These are phyloP conservation scores for Quercus bicolor DNA, from an alignment of 306 rosid species.

Conservation along the genomic window DNA sequence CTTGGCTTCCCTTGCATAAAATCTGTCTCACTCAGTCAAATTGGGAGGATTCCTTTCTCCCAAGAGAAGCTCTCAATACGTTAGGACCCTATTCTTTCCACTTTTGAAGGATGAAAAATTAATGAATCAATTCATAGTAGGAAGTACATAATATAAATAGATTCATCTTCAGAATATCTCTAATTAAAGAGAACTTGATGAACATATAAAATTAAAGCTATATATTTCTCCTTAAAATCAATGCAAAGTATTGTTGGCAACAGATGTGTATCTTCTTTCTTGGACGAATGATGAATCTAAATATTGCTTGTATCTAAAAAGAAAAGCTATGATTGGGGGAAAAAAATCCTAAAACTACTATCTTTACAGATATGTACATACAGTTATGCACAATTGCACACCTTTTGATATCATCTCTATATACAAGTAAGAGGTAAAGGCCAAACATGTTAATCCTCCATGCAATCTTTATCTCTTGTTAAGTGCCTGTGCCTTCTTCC, in stretches of 20 bases:
- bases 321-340: too few species aligned
- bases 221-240: background rate
- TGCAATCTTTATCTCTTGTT: slow-evolving; percentile 1
- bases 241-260: background rate
- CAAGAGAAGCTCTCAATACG: background rate
- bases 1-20: too few species aligned
- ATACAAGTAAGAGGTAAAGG: background rate
- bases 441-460: slow-evolving; percentile 16
- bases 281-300: too few species aligned
- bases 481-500: slow-evolving; percentile 11
- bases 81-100: background rate
- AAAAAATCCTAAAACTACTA: too few species aligned
- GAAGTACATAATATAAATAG: background rate
- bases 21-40: too few species aligned
- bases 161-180: background rate
- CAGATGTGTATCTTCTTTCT: background rate
- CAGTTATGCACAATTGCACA: background rate
- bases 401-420: background rate
- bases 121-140: background rate
- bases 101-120: background rate
- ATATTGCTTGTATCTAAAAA: too few species aligned
- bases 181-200: background rate
- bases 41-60: background rate
- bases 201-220: background rate
- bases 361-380: too few species aligned